Evolutionary conservation across 805 yeast species (phyloP), one percentile per base, ranked within the genome.

Genomic region (Kurtzmaniella cleridarum): DNA sequence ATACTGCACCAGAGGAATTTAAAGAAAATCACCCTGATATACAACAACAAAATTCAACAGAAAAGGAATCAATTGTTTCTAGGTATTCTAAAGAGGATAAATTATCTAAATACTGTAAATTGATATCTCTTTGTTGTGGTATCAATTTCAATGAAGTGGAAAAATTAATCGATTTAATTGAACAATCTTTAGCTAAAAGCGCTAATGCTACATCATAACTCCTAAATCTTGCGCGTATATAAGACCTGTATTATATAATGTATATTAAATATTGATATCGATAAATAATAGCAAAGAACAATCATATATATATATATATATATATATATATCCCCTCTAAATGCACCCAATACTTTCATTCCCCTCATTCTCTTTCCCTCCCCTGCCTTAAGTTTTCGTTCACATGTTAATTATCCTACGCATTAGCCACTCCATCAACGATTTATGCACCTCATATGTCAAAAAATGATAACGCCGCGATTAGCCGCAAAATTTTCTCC

Each of bases 81-180:
- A 46, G 46, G 34, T 58, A 51, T 40, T 58, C 68, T 2, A 42
- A 52, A 5, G 58, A 57, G 30, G 69, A 64, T 41, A 55, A 54
- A 34, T 52, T 66, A 26, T 55, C 55, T 50, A 68, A 68, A 44
- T 68, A 68, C 45, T 64, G 71, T 45, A 57, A 58, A 42, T 53
- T 68, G 40, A 63, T 68, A 6, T 59, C 73, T 11, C 47, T 62
- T 17, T 66, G 73, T 42, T 68, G 73, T 41, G 74, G 70, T 11
- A 64, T 68, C 70, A 48, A 61, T 32, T 45, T 64, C 38, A 47
- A 52, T 27, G 72, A 68, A 33, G 70, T 66, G 30, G 71, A 68
- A 40, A 52, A 50, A 27, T 59, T 66, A n/a, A 67, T 68, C 35
- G 71, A 67, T 42, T 53, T 64, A 43, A 64, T 68, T 28, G 74